Evolutionary conservation across 345 rosid genomes (phyloP).

Genomic region (Mallotus nudiflorus): DNA sequence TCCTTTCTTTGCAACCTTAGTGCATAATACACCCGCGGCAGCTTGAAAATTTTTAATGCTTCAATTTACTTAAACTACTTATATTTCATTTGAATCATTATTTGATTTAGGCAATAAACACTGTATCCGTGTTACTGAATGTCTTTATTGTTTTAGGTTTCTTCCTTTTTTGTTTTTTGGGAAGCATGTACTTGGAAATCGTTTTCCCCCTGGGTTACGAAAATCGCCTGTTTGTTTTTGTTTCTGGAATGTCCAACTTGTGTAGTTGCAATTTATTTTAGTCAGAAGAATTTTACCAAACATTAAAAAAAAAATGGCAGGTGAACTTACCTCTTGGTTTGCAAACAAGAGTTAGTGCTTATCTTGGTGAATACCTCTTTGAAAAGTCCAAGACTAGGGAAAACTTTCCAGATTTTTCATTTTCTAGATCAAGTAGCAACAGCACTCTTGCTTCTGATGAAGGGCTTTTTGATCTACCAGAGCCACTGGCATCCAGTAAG

Average conservation of each 20-base stretch:
- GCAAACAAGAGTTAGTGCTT: constrained; percentile 57
- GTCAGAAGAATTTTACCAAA: not conserved
- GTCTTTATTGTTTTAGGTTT: not conserved
- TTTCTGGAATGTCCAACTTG: not conserved
- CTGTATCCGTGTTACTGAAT: not conserved
- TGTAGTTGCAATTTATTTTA: not conserved
- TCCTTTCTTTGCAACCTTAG: not conserved
- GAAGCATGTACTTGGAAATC: not conserved
- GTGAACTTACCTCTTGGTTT: constrained; percentile 58
- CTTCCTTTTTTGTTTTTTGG: not conserved
- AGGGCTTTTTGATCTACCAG: constrained; percentile 68
- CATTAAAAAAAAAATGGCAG: constrained; percentile 37
- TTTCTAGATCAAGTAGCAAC: constrained; percentile 62
- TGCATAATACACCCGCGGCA: no score
- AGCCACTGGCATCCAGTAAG: constrained; percentile 48
- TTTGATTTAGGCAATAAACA: not conserved
- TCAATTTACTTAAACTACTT: not conserved
- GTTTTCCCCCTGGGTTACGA: not conserved
- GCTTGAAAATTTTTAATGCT: constrained; percentile 2
- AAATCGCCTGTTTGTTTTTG: not conserved
- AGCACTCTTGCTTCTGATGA: constrained; percentile 64
- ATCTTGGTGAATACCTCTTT: constrained; percentile 62
- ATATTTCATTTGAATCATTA: not conserved
- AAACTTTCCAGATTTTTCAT: constrained; percentile 39
- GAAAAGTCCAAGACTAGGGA: constrained; percentile 47